Evolutionary conservation across 495 filamentous ascomycete genomes (phyloP), one percentile per base, ranked within the genome.

Genomic region (Extremus antarcticus): DNA sequence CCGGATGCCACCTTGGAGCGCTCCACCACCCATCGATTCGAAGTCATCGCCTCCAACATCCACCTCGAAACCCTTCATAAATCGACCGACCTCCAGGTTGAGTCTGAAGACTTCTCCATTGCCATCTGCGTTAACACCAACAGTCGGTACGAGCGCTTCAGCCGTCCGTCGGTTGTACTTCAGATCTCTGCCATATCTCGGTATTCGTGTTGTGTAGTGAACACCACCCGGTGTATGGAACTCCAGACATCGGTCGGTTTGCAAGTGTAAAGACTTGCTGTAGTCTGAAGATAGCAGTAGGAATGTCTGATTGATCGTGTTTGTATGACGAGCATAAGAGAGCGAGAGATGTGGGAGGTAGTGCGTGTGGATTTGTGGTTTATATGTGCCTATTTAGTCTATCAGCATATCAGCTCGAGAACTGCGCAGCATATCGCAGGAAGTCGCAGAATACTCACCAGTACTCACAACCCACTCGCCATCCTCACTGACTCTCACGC

Each of bases 391-490:
- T 85, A 55, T 16, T 13, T 3, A 25, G 39, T 35, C 25, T 53
- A 25, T 47, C 49, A 56, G 49, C 53, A 25, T 2, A 56, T 50
- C 49, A 54, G 55, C 21, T 15, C n/a, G 20, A 51, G 23, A 23
- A 43, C 16, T 19, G 17, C 17, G 35, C 35, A 35, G 10, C 21
- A 24, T 32, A 21, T 10, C 2, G 46, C 7, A 16, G 17, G 46
- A 17, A 16, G 25, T 15, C 32, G 19, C 23, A 23, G 21, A n/a
- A 35, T 43, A 53, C 54, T 25, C 80, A 78, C 91, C 92, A 59
- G 91, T 94, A 61, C 88, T 94, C 87, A 97, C 94, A 10, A 95
- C 88, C 87, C 92, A 99, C 64, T 97, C 84, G 35, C 91, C 90
- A 79, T 99, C 94, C 54, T 96, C 92, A 66, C 88, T 94, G 29